Evolutionary conservation across 2,329 filamentous ascomycete genomes (phyloP).

Genomic region (Fusarium torulosum): DNA sequence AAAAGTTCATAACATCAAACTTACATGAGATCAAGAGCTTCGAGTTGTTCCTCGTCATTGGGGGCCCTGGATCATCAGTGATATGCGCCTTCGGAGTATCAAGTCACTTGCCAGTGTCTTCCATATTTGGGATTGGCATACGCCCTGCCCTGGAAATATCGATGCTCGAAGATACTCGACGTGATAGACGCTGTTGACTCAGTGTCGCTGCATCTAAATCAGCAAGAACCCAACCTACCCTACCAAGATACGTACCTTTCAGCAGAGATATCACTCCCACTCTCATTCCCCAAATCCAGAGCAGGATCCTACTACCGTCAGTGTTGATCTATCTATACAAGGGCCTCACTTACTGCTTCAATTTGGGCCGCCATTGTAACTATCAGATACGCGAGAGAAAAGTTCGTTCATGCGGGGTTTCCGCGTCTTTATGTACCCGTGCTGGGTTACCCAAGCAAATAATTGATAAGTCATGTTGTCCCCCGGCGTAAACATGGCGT

Average conservation of each 20-base stretch:
- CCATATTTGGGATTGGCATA: constrained; percentile 47
- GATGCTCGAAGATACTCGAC: constrained; percentile 43
- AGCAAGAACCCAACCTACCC: neutral
- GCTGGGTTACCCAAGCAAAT: neutral
- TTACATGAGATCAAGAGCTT: constrained; percentile 46
- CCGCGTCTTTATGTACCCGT: constrained; percentile 5
- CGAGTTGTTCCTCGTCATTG: constrained; percentile 43
- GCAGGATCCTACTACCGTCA: constrained; percentile 22
- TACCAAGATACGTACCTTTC: neutral
- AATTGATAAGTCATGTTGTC: neutral
- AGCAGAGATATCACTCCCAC: constrained; percentile 20
- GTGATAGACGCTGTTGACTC: constrained; percentile 42
- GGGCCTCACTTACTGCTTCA: constrained; percentile 25
- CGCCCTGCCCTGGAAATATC: constrained; percentile 37
- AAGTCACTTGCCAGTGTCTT: constrained; percentile 33
- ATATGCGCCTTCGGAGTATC: accelerated
- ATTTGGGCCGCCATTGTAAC: constrained; percentile 19
- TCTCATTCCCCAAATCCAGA: constrained; percentile 16
- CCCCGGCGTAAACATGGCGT: neutral
- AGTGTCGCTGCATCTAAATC: constrained; percentile 13
- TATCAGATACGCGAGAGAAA: neutral
- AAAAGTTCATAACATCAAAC: accelerated
- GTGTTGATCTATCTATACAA: accelerated
- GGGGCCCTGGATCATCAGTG: constrained; percentile 33
- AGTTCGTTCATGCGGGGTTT: constrained; percentile 7